Base-by-base conservation (phyloP, 2,329 filamentous ascomycete genomes). In the Xylaria sp. region DNA sequence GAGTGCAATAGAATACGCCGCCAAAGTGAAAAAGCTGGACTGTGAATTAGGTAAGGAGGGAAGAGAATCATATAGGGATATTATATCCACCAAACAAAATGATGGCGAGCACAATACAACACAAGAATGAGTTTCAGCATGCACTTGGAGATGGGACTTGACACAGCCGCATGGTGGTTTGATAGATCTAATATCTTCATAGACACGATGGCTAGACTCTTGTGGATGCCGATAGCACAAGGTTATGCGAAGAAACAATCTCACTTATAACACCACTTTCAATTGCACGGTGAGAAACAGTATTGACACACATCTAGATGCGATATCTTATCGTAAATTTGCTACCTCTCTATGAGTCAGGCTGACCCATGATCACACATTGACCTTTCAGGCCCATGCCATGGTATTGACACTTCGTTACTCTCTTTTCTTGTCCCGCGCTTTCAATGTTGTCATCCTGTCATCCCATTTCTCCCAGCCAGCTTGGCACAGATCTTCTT, bases 401-500 rank as follows among this genome's bases (percentile, higher is more conserved):
- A 5, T 31, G 34, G 58, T 37, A 44, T 39, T 37, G n/a, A 23
- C 34, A 52, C 31, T 15, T 25, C 41, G 20, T 72, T 58, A 73
- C 50, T 52, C 69, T n/a, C 65, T 73, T 67, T 79, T 82, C 66
- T 78, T 81, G 48, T 76, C 78, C 71, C 79, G 82, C 37, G 75
- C 75, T 66, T 77, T 76, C 63, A 74, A 69, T 18, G 74, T 78
- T 31, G 80, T 80, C 48, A 75, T 76, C 73, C 83, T 84, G 58
- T 85, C 84, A 80, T 95, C 91, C 94, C 94, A 98, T 78, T 92
- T 91, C 81, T 94, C 93, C 95, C 95, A 99, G 1, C 96, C 96
- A 51, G 94, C 91, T 82, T 97, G 94, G 41, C 91, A 91, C 74
- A 97, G 82, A 81, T 98, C 95, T 81, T 98, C 95, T 78, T 92